A percentile compares a stretch with the other conserved stretches of the same genome.
Conservation (phyloP, 2,329 filamentous ascomycete genomes). For the Talaromyces sp. region DNA sequence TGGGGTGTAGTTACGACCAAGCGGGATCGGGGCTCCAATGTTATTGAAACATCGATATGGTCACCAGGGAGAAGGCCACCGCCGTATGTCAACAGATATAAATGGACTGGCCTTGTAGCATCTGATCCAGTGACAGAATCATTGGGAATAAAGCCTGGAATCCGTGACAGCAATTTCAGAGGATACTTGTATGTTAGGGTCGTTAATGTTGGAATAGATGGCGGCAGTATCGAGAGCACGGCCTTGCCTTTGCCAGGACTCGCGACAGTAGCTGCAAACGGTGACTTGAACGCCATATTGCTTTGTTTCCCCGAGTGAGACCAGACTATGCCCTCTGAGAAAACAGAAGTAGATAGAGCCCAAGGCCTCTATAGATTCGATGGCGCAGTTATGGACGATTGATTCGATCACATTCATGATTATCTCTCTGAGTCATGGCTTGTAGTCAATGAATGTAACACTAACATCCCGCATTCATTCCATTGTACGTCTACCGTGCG, state of each 20-base stretch:
- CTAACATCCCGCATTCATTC: neutral
- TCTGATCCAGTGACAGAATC: slow-evolving; percentile 28
- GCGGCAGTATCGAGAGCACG: slow-evolving; percentile 68
- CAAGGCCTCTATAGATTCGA: neutral
- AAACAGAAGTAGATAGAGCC: neutral
- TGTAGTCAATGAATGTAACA: neutral
- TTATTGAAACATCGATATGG: slow-evolving; percentile 68
- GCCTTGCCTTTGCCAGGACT: slow-evolving; percentile 75
- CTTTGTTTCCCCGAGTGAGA: neutral
- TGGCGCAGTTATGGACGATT: neutral
- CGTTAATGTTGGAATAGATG: slow-evolving; percentile 66
- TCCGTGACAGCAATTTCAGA: slow-evolving; percentile 84
- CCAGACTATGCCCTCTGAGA: neutral
- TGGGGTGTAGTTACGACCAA: slow-evolving; percentile 61
- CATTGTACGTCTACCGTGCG: neutral
- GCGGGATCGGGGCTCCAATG: slow-evolving; percentile 61
- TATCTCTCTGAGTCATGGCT: slow-evolving; percentile 8
- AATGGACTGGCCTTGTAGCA: slow-evolving; percentile 60
- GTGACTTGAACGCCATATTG: slow-evolving; percentile 51
- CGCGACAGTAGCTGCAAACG: slow-evolving; percentile 72
- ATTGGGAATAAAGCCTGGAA: slow-evolving; percentile 59
- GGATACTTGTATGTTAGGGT: slow-evolving; percentile 87
- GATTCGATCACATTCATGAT: slow-evolving; percentile 2
- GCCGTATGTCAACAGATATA: slow-evolving; percentile 91
- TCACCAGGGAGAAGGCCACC: slow-evolving; percentile 90